These are phyloP conservation scores for Colletotrichum truncatum DNA, from an alignment of 2,329 filamentous ascomycete species.

Conservation along the genomic window DNA sequence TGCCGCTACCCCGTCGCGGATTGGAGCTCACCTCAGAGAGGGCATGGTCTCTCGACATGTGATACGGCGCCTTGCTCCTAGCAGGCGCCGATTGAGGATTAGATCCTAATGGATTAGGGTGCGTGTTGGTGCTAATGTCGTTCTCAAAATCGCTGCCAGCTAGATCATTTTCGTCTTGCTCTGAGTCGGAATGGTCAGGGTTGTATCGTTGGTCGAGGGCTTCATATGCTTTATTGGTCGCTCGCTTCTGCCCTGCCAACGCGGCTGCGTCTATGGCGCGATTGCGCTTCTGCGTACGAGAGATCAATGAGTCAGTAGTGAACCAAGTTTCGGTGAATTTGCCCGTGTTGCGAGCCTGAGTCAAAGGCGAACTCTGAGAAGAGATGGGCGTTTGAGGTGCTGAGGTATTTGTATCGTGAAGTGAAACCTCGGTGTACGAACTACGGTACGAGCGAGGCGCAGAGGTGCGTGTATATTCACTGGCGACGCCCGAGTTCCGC, in stretches of 20 bases:
- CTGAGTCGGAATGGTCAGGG: constrained; percentile 49
- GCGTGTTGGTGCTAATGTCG: constrained; percentile 34
- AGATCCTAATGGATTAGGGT: constrained; percentile 63
- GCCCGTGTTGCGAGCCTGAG: constrained; percentile 46
- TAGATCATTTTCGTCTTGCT: constrained; percentile 44
- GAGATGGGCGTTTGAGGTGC: constrained; percentile 14
- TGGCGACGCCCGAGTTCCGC: constrained; percentile 52
- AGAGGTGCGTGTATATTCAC: constrained; percentile 58
- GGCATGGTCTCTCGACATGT: constrained; percentile 38
- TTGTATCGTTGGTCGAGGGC: constrained; percentile 56
- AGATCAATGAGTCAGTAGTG: constrained; percentile 62
- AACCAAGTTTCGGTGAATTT: constrained; percentile 66
- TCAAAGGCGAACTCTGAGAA: constrained; percentile 18
- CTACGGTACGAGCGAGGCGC: constrained; percentile 47
- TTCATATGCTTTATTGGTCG: constrained; percentile 50
- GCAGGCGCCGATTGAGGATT: constrained; percentile 49
- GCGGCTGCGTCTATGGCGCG: constrained; percentile 50
- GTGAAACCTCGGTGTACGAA: constrained; percentile 60
- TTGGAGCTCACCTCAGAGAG: constrained; percentile 58
- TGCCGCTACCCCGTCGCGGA: constrained; percentile 50
- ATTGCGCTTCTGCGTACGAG: constrained; percentile 63
- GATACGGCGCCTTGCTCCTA: constrained; percentile 42
- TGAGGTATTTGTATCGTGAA: constrained; percentile 44
- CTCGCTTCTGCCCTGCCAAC: constrained; percentile 41
- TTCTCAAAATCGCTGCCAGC: constrained; percentile 36